Conservation (phyloP, 2,329 filamentous ascomycete genomes). For the Ophiobolus disseminans region DNA sequence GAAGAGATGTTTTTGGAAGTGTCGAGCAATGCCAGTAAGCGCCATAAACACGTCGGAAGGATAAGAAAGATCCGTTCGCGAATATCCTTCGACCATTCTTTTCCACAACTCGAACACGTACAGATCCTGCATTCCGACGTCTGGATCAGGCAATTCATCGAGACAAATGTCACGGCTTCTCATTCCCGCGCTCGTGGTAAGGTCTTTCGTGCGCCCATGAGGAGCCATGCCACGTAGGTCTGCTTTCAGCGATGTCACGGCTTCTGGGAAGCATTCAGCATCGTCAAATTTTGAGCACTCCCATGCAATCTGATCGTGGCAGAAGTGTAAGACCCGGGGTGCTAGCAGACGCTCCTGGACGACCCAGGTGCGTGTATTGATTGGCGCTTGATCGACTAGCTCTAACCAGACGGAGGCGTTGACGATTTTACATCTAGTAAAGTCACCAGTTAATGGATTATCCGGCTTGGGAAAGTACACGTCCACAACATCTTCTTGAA, state of each 20-base stretch:
- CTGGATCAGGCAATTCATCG: conserved; percentile 3
- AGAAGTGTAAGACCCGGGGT: conserved; percentile 31
- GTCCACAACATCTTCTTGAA: conserved; percentile 19
- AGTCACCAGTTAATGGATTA: background rate
- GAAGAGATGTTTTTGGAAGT: conserved; percentile 5
- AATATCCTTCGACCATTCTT: conserved; percentile 24
- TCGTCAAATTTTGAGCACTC: conserved; percentile 22
- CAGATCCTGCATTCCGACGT: conserved; percentile 6
- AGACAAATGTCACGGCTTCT: conserved; percentile 6
- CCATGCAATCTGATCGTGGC: conserved; percentile 26
- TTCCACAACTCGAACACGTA: conserved; percentile 21
- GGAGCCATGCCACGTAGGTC: background rate
- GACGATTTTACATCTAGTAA: conserved; percentile 11
- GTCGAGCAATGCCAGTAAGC: conserved; percentile 21
- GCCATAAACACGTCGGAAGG: conserved; percentile 23
- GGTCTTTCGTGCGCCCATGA: conserved; percentile 9
- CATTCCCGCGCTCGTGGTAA: background rate
- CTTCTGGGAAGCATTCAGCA: conserved; percentile 11
- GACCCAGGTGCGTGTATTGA: conserved; percentile 33
- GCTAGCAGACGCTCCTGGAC: conserved; percentile 32
- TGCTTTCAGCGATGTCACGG: background rate
- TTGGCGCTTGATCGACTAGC: conserved; percentile 16
- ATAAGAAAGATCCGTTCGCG: conserved; percentile 11
- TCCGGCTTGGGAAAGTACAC: conserved; percentile 4
- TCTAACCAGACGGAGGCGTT: conserved; percentile 20